phyloP scores from a whole-genome alignment of 371 early-diverging fungal species.

The Mucor mucedo region DNA sequence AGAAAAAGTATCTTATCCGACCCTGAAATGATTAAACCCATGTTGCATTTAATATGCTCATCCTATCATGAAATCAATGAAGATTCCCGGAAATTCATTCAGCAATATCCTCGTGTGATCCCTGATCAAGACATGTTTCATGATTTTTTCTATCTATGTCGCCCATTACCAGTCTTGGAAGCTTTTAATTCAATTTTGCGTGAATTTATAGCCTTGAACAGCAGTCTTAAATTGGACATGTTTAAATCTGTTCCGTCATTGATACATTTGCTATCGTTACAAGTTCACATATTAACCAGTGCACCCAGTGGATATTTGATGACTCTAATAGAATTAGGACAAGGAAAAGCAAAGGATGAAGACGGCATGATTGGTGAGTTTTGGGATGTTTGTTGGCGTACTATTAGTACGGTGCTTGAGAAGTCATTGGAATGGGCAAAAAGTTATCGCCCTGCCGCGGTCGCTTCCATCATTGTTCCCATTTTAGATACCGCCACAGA shows the following conservation, averaged over 20 bases:
- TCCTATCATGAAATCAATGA: constrained; percentile 26
- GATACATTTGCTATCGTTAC: constrained; percentile 5
- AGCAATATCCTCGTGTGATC: constrained; percentile 7
- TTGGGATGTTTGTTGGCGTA: constrained; percentile 47
- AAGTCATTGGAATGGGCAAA: constrained; percentile 43
- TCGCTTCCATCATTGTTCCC: constrained; percentile 36
- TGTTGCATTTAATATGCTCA: constrained; percentile 30
- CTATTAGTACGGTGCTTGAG: constrained; percentile 30
- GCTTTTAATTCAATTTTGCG: constrained; percentile 28
- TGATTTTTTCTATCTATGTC: constrained; percentile 9
- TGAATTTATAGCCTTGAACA: constrained; percentile 33
- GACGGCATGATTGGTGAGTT: constrained; percentile 31
- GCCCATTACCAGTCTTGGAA: constrained; percentile 26
- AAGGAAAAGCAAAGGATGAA: constrained; percentile 21
- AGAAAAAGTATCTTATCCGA: constrained; percentile 10
- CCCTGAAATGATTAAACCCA: constrained; percentile 20
- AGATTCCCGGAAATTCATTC: constrained; percentile 8
- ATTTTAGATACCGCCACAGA: constrained; percentile 34
- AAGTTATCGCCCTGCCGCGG: constrained; percentile 33
- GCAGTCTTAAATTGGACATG: constrained; percentile 19
- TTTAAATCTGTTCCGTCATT: constrained; percentile 26
- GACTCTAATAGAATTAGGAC: background rate
- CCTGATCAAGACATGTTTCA: constrained; percentile 10
- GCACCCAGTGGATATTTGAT: constrained; percentile 10
- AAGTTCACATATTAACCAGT: constrained; percentile 8